Conservation (phyloP, 2,329 filamentous ascomycete species). For the Chaetomium olivaceum region DNA sequence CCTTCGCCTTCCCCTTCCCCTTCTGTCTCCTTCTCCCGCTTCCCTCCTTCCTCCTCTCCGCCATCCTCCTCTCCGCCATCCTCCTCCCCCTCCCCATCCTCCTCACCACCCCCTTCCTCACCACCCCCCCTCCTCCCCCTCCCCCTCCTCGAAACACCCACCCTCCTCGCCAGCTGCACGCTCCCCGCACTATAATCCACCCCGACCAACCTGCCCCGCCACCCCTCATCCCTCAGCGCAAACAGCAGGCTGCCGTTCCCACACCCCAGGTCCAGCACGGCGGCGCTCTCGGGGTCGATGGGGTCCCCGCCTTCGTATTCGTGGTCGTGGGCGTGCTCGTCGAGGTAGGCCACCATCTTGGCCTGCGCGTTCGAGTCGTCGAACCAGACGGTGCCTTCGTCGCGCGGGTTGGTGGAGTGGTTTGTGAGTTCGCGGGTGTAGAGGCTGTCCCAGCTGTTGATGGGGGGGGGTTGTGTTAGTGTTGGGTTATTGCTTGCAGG, state of each 20-base stretch:
- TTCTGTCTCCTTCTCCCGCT: constrained; percentile 28
- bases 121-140: constrained; percentile 53
- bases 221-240: constrained; percentile 65
- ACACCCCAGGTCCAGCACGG: constrained; percentile 84
- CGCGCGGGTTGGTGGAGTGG: constrained; percentile 68
- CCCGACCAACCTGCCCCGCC: constrained; percentile 71
- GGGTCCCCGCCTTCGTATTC: too few species aligned
- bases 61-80: constrained; percentile 32
- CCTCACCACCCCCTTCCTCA: constrained; percentile 32
- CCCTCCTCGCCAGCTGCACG: constrained; percentile 69
- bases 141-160: constrained; percentile 48
- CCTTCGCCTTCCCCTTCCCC: too few species aligned
- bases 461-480: background rate
- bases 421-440: constrained; percentile 73
- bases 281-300: constrained; percentile 41
- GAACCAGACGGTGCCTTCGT: constrained; percentile 95
- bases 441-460: constrained; percentile 69
- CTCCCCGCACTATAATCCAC: constrained; percentile 83
- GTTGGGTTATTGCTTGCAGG: too few species aligned
- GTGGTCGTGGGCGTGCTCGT: constrained; percentile 32
- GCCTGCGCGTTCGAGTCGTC: constrained; percentile 85
- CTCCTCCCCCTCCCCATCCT: constrained; percentile 36
- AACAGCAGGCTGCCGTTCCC: constrained; percentile 94
- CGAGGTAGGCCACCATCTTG: constrained; percentile 73
- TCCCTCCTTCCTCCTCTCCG: constrained; percentile 51